A percentile compares a stretch with the other conserved stretches of the same genome.
phyloP scores from a whole-genome alignment of 1,284 basidiomycete genomes.

The Mycena citricolor region DNA sequence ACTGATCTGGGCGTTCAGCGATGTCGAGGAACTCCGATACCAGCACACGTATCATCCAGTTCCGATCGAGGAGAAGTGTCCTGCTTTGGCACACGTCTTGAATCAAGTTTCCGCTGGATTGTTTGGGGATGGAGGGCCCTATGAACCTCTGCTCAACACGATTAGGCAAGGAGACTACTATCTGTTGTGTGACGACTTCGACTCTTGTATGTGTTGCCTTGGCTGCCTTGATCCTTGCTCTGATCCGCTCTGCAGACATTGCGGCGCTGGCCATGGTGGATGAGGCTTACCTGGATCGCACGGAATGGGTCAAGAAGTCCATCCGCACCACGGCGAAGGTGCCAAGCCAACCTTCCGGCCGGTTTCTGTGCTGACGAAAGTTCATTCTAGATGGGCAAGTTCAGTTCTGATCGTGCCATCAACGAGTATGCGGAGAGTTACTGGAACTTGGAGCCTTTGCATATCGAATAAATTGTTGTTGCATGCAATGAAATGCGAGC shows the following conservation, averaged over 20 bases:
- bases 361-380: background rate
- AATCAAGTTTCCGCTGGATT: constrained; percentile 68
- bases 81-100: constrained; percentile 72
- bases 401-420: constrained; percentile 89
- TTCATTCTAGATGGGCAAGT: constrained; percentile 81
- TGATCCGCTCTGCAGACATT: constrained; percentile 51
- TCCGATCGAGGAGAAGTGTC: constrained; percentile 79
- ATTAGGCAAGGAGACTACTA: constrained; percentile 80
- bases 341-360: constrained; percentile 18
- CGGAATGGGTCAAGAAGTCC: constrained; percentile 89
- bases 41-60: constrained; percentile 81
- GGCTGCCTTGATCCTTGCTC: background rate
- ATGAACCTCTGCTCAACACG: constrained; percentile 79
- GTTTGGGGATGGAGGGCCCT: constrained; percentile 76
- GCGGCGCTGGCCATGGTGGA: constrained; percentile 84
- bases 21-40: constrained; percentile 81
- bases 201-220: constrained; percentile 63
- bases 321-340: constrained; percentile 81
- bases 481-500: too few relatives aligned
- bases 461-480: too few relatives aligned
- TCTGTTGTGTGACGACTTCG: constrained; percentile 86
- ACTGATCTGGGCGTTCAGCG: constrained; percentile 28
- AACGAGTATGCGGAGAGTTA: constrained; percentile 84
- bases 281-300: constrained; percentile 76
- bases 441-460: constrained; percentile 65